Base-by-base conservation (phyloP, 1,139 yeast species). In the Blastobotrys indianensis region DNA sequence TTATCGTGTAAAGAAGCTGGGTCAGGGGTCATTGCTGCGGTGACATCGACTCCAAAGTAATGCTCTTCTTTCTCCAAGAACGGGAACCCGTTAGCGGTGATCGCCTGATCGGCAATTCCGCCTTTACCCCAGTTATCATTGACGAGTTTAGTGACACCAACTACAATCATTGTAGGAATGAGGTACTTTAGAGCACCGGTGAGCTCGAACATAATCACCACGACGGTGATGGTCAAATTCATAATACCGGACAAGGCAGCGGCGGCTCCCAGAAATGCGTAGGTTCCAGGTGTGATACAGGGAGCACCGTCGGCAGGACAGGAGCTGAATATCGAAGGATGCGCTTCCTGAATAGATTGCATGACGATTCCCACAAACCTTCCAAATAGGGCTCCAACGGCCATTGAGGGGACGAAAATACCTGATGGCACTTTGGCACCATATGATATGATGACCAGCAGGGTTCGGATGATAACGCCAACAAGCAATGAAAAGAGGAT, bases 71-170 rank as follows among this genome's bases (percentile, higher is more conserved):
- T 81, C 58, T 88, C 96, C 37, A 92, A 74, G 50, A 77, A 79
- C 0, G 99, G 98, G 47, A 85, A 74, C 1, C 97, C 97, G 64
- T 88, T 90, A 57, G 87, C 85, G 42, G 72, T 70, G 54, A 94
- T 87, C 85, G 90, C 92, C 63, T 88, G 94, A 61, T 94, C 98
- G 0, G 98, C 96, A 51, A 94, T 88, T 1, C 97, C 97, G 20
- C 82, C 83, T 35, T 77, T 73, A 1, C 95, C 95, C 73, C 85
- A 82, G 47, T 70, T 73, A 53, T 85, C 94, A 52, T 79, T 78
- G 28, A 92, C 80, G 39, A 80, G 68, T 56, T 86, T 85, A 1
- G 98, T 88, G n/a, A 84, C 77, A 1, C 95, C 92, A 1, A 94
- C 95, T 0, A 87, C 95, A 44, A 94, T 84, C 98, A 94, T 92